Base-by-base conservation (phyloP, 257 asterid species). In the Jacaranda mimosifolia region DNA sequence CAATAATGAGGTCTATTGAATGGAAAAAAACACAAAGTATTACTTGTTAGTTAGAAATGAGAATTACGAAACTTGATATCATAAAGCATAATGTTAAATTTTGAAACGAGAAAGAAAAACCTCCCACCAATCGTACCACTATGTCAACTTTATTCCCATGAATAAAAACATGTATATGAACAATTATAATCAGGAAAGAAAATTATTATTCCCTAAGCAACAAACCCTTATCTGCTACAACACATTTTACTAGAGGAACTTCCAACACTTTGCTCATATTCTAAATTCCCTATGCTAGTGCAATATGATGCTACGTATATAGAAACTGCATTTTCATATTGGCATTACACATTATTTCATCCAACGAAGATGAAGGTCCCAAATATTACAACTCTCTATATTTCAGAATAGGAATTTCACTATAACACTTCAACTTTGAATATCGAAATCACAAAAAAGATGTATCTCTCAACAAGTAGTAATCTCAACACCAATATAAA, bases 91-190 rank as follows among this genome's bases (percentile, higher is more conserved):
- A 63, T 49, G 62, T 70, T 70, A 60, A 39, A 63, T 67, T 63
- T 57, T 43, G n/a, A 55, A 72, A 56, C 39, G 69, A 49, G 66
- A 71, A 53, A 60, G 43, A 53, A 68, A 80, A 80, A 70, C 9
- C 53, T 62, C 55, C 70, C 82, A 80, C 79, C 79, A 70, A 43
- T 73, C 70, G 70, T 72, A 76, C 83, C 69, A 72, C 84, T 83
- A 75, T 53, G 77, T 79, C 63, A 73, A 69, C 71, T 77, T 84
- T 86, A 84, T 84, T 86, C 77, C 64, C 78, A 74, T 66, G 53
- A 18, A 85, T 76, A 74, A 76, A 56, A 78, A 65, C 70, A 77
- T 58, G 65, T 77, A 53, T 84, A 87, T 80, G 79, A 80, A 86
- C 85, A 77, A 73, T 70, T 83, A 76, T 52, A 63, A 82, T 79